phyloP scores from a whole-genome alignment of 1,139 yeast genomes.

The Candida sanyaensis region DNA sequence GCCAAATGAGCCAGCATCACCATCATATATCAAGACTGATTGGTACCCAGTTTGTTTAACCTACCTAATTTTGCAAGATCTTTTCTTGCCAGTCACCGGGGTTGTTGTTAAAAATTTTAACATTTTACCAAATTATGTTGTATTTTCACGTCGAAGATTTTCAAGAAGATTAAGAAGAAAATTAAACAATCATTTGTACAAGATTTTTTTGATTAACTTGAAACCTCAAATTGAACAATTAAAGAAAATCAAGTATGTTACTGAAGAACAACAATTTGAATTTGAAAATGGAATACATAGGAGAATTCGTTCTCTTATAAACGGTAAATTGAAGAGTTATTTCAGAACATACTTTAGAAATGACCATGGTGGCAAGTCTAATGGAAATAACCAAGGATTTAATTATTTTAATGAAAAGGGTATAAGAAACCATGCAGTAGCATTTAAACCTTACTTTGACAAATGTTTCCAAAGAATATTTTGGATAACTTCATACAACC shows the following conservation, averaged over 20 bases:
- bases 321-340: conserved; percentile 25
- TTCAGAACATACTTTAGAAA: conserved; percentile 7
- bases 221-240: conserved; percentile 43
- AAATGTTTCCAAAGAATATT: conserved; percentile 34
- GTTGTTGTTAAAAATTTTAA: conserved; percentile 7
- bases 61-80: background rate
- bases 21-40: background rate
- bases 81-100: background rate
- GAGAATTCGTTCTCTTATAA: conserved; percentile 30
- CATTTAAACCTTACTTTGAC: conserved; percentile 28
- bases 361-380: background rate
- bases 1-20: background rate
- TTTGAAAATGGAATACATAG: conserved; percentile 28
- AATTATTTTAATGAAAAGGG: background rate
- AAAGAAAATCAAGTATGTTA: conserved; percentile 36
- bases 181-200: conserved; percentile 36
- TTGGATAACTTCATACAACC: conserved; percentile 21
- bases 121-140: conserved; percentile 9
- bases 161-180: conserved; percentile 20
- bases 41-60: background rate
- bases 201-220: conserved; percentile 39
- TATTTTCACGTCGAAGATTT: conserved; percentile 5
- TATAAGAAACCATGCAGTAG: conserved; percentile 24
- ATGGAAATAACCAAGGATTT: background rate
- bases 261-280: conserved; percentile 24